A percentile compares a stretch with the other conserved stretches of the same genome.
These are phyloP conservation scores for Daldinia sp. DNA, from an alignment of 2,329 filamentous ascomycete genomes.

Conservation along the genomic window DNA sequence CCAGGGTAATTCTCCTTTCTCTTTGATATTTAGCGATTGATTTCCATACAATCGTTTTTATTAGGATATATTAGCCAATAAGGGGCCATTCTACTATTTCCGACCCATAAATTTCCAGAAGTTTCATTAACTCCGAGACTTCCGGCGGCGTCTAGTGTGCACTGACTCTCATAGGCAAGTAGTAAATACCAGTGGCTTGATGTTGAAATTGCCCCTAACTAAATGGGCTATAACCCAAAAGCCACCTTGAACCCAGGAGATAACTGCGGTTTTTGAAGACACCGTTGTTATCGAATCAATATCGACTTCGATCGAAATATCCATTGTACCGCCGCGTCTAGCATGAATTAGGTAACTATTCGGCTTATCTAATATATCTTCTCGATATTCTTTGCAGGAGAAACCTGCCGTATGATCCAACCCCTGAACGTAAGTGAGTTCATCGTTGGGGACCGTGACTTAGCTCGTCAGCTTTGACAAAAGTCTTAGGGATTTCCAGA, in stretches of 20 bases:
- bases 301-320: background rate
- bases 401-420: background rate
- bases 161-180: background rate
- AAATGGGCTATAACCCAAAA: conserved; percentile 15
- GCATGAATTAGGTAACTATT: background rate
- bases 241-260: background rate
- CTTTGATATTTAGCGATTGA: background rate
- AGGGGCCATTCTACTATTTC: background rate
- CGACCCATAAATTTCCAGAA: background rate
- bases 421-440: background rate
- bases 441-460: background rate
- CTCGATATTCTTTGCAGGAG: background rate
- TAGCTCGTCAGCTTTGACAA: background rate
- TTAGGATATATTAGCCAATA: background rate
- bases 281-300: no score
- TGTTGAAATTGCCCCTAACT: background rate
- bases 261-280: background rate
- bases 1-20: background rate
- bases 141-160: background rate
- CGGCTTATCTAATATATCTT: background rate
- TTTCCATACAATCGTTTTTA: background rate
- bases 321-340: background rate
- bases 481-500: background rate
- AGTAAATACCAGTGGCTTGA: background rate
- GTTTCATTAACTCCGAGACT: conserved; percentile 1